A percentile compares a stretch with the other conserved stretches of the same genome.
phyloP scores from a whole-genome alignment of 208 protist species.

The Acanthamoeba healyi region DNA sequence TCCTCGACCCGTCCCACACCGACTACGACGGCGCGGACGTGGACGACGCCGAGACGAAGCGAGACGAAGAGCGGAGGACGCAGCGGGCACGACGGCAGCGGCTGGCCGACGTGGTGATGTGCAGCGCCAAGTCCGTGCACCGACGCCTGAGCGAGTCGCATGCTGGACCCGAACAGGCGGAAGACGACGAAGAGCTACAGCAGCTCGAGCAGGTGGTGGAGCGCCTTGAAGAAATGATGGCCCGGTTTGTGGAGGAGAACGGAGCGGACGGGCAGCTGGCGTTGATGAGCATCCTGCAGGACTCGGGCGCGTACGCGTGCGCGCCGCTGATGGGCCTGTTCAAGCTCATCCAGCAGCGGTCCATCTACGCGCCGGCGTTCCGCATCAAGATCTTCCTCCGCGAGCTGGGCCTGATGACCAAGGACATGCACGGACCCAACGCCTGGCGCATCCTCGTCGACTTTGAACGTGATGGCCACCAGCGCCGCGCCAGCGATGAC shows the following conservation, averaged over 20 bases:
- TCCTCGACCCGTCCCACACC: neutral
- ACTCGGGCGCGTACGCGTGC: neutral
- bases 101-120: conserved; percentile 64
- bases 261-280: conserved; percentile 27
- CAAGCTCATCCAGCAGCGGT: conserved; percentile 56
- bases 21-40: neutral
- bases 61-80: neutral
- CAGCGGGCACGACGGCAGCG: neutral
- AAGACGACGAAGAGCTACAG: neutral
- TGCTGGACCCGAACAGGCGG: neutral
- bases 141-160: neutral
- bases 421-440: conserved; percentile 60
- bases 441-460: conserved; percentile 68
- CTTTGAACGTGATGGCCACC: neutral
- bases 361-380: conserved; percentile 55
- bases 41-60: neutral
- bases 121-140: neutral
- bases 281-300: neutral
- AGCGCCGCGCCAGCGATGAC: neutral
- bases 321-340: conserved; percentile 31
- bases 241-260: conserved; percentile 26
- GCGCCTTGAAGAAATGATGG: neutral
- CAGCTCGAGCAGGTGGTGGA: neutral
- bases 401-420: conserved; percentile 63
- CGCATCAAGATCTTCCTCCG: conserved; percentile 28